Conservation (phyloP, 495 filamentous ascomycete genomes). For the Parmelia sp. region DNA sequence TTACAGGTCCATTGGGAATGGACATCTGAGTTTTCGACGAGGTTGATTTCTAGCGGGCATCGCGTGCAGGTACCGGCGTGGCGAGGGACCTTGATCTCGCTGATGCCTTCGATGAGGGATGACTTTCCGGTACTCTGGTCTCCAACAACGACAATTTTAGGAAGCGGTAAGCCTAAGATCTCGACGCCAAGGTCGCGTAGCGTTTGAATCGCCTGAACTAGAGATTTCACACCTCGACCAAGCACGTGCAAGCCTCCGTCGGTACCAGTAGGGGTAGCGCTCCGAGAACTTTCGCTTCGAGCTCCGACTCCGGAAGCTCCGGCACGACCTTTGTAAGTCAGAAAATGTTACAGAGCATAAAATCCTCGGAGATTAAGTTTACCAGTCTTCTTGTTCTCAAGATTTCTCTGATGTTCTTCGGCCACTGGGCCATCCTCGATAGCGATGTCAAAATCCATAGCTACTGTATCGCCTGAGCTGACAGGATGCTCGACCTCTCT, state of each 20-base stretch:
- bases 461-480: constrained; percentile 18
- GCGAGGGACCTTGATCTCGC: constrained; percentile 68
- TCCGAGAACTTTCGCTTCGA: neutral
- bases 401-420: neutral
- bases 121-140: constrained; percentile 79
- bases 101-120: constrained; percentile 72
- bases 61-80: constrained; percentile 65
- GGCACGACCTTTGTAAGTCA: neutral
- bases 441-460: constrained; percentile 6
- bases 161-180: constrained; percentile 53
- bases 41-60: constrained; percentile 73
- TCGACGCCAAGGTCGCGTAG: constrained; percentile 45
- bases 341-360: neutral
- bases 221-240: constrained; percentile 35
- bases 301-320: neutral
- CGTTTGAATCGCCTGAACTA: constrained; percentile 44
- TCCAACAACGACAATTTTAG: constrained; percentile 72
- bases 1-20: constrained; percentile 53
- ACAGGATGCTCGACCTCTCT: neutral
- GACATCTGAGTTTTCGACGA: constrained; percentile 43
- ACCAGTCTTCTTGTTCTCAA: neutral
- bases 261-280: neutral
- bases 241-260: constrained; percentile 31
- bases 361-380: neutral
- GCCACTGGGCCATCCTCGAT: constrained; percentile 3